Evolutionary conservation across 169 alveolate species (phyloP).

Genomic region (Plasmodium coatneyi): DNA sequence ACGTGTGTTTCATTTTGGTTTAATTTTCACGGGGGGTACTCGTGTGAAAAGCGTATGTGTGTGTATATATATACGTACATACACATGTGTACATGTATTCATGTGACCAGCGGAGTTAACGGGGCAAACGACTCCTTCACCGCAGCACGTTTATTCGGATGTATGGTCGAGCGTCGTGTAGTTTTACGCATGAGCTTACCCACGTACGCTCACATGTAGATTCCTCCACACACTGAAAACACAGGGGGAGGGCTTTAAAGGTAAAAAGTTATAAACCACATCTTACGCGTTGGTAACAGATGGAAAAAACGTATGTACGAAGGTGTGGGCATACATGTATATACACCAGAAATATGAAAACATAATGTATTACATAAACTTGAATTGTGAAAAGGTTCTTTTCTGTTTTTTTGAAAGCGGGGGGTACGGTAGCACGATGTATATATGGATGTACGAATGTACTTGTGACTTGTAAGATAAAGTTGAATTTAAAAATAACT

Average conservation of each 20-base stretch:
- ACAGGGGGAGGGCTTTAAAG: background rate
- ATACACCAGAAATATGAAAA: background rate
- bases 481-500: background rate
- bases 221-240: background rate
- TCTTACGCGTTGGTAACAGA: background rate
- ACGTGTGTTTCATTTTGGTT: background rate
- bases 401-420: background rate
- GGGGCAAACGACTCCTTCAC: background rate
- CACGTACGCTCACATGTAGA: background rate
- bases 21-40: background rate
- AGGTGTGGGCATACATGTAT: background rate
- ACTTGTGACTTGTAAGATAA: background rate
- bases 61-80: background rate
- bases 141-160: background rate
- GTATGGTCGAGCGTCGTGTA: background rate
- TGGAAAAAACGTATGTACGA: background rate
- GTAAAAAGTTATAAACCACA: background rate
- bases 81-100: background rate
- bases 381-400: background rate
- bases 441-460: background rate
- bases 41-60: background rate
- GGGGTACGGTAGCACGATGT: background rate
- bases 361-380: background rate
- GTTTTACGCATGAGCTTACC: background rate
- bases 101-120: background rate